These are phyloP conservation scores for Closterium sp. DNA, from an alignment of 139 green algal species.

Conservation along the genomic window DNA sequence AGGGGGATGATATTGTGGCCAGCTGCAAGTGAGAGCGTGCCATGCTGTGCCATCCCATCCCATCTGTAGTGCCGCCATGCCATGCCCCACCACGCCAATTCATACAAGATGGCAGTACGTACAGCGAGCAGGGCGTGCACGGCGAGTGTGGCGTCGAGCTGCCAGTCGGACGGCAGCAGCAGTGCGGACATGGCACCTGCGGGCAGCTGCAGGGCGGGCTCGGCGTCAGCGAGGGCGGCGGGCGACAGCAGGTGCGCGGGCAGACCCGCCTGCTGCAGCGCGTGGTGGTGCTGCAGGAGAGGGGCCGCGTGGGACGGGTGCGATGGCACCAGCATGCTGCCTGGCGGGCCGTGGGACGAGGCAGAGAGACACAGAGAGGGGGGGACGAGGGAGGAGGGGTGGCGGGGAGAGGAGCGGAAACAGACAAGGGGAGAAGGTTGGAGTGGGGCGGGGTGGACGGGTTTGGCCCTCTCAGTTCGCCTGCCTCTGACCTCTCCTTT, in stretches of 20 bases:
- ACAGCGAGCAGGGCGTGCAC: slow-evolving; percentile 23
- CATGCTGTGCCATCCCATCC: neutral
- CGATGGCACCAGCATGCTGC: slow-evolving; percentile 24
- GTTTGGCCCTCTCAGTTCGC: too few relatives aligned
- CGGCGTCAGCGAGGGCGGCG: neutral
- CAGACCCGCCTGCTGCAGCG: neutral
- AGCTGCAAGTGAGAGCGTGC: neutral
- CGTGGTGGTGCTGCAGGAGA: neutral
- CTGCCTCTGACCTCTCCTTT: too few relatives aligned
- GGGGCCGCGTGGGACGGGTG: slow-evolving; percentile 7
- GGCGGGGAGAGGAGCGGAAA: neutral
- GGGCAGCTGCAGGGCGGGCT: slow-evolving; percentile 6
- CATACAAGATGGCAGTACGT: neutral
- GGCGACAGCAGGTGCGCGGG: neutral
- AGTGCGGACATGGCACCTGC: slow-evolving; percentile 2
- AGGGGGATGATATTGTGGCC: neutral
- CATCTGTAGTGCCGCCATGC: neutral
- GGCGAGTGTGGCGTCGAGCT: slow-evolving; percentile 28
- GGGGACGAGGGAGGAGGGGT: neutral
- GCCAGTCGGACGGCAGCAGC: slow-evolving; percentile 18
- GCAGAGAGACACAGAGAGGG: neutral
- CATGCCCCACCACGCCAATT: neutral
- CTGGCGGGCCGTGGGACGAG: neutral
- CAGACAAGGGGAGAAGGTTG: neutral
- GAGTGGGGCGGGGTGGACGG: too few relatives aligned